Evolutionary conservation across 2,329 filamentous ascomycete genomes (phyloP).

Genomic region (Endoconidiophora laricicola): DNA sequence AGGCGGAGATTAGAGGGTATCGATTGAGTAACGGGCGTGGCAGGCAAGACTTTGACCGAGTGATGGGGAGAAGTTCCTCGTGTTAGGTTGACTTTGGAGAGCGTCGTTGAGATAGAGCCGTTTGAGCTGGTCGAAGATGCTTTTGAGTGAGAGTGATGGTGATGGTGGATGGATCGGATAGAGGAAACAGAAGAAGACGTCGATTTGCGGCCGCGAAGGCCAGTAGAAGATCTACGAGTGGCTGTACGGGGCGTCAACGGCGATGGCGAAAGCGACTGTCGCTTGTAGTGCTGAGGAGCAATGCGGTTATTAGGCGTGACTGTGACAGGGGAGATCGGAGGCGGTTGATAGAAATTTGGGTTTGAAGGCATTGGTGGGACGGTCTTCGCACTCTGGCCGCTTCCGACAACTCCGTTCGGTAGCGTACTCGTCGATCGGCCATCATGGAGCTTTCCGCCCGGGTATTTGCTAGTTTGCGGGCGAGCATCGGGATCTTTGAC

Average conservation of each 20-base stretch:
- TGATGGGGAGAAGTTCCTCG: slow-evolving; percentile 63
- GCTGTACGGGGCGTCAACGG: slow-evolving; percentile 79
- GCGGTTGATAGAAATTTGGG: slow-evolving; percentile 3
- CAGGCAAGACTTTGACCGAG: slow-evolving; percentile 87
- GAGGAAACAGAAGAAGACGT: slow-evolving; percentile 92
- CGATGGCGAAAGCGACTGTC: slow-evolving; percentile 70
- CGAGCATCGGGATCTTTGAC: slow-evolving; percentile 37
- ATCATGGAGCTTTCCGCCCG: slow-evolving; percentile 11
- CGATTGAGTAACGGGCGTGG: slow-evolving; percentile 56
- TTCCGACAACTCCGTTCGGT: slow-evolving; percentile 35
- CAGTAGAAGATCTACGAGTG: slow-evolving; percentile 65
- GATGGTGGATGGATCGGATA: slow-evolving; percentile 77
- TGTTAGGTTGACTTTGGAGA: slow-evolving; percentile 48
- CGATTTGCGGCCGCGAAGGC: slow-evolving; percentile 80
- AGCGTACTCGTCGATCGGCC: slow-evolving; percentile 25
- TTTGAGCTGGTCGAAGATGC: slow-evolving; percentile 83
- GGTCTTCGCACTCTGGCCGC: slow-evolving; percentile 27
- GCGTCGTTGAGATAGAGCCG: slow-evolving; percentile 50
- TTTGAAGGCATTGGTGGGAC: slow-evolving; percentile 11
- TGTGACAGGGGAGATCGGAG: slow-evolving; percentile 6
- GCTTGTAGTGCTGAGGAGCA: slow-evolving; percentile 31
- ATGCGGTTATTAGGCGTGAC: slow-evolving; percentile 9
- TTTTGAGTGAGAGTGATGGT: slow-evolving; percentile 78
- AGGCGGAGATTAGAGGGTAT: slow-evolving; percentile 81
- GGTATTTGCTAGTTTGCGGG: slow-evolving; percentile 40